phyloP scores from a whole-genome alignment of 2,329 filamentous ascomycete genomes.

The Calonectria fujianensis region DNA sequence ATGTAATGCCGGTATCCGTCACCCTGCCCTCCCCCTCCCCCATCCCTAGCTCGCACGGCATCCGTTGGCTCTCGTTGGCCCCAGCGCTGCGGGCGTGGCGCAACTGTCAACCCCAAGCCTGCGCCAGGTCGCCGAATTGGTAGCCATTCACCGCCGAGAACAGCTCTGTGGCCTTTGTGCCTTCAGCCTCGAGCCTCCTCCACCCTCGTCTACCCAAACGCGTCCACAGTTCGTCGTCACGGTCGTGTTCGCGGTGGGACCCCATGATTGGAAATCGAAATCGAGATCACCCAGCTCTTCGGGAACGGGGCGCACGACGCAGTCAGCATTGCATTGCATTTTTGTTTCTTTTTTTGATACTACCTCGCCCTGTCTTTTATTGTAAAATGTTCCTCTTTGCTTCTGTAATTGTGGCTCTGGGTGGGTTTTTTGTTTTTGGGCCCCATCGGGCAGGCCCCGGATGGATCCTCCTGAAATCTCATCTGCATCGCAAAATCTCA shows the following conservation, averaged over 20 bases:
- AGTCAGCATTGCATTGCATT: conserved; percentile 17
- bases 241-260: conserved; percentile 35
- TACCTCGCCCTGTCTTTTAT: neutral
- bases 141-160: conserved; percentile 37
- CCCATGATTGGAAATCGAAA: conserved; percentile 21
- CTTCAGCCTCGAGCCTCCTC: neutral
- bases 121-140: neutral
- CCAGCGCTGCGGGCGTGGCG: conserved; percentile 37
- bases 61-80: conserved; percentile 40
- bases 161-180: neutral
- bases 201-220: neutral
- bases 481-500: conserved; percentile 29
- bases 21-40: conserved; percentile 18
- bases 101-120: conserved; percentile 25
- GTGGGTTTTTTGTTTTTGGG: conserved; percentile 22
- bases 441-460: neutral
- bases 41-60: conserved; percentile 12
- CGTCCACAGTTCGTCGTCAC: conserved; percentile 13
- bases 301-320: conserved; percentile 20
- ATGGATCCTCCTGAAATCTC: conserved; percentile 26
- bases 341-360: neutral
- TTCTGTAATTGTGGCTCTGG: neutral
- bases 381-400: neutral
- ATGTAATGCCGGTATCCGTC: conserved; percentile 40
- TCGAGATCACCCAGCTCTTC: conserved; percentile 35